Conservation (phyloP, 768 basidiomycete species). For the Lentinula sp. region DNA sequence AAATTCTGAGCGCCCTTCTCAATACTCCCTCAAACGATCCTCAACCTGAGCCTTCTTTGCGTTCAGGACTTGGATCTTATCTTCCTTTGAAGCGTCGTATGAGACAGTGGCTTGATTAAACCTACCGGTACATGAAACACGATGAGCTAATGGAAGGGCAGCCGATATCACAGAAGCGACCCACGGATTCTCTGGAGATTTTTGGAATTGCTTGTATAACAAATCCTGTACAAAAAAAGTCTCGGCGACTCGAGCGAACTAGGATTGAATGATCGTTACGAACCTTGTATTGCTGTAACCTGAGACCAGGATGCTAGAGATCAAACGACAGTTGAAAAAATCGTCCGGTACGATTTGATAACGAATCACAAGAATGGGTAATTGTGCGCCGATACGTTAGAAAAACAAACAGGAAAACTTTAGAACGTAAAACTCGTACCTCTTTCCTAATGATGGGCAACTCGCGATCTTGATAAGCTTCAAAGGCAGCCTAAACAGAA, state of each 20-base stretch:
- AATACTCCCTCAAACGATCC: slow-evolving; percentile 50
- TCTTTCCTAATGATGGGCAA: slow-evolving; percentile 74
- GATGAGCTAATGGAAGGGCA: not conserved
- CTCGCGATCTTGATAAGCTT: slow-evolving; percentile 85
- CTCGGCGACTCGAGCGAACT: not conserved
- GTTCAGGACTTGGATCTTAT: slow-evolving; percentile 71
- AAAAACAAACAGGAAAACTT: not conserved
- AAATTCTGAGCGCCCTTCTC: not conserved
- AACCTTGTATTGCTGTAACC: slow-evolving; percentile 86
- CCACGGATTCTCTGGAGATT: slow-evolving; percentile 93
- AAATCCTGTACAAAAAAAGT: slow-evolving; percentile 49
- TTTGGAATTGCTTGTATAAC: slow-evolving; percentile 92
- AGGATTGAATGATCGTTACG: slow-evolving; percentile 7
- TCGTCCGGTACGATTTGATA: not conserved
- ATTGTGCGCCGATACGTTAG: not conserved
- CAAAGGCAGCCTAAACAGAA: slow-evolving; percentile 64
- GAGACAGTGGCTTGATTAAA: slow-evolving; percentile 79
- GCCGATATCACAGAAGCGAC: slow-evolving; percentile 16
- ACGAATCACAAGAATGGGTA: not conserved
- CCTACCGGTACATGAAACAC: slow-evolving; percentile 27
- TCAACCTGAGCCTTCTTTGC: slow-evolving; percentile 60
- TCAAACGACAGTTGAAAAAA: slow-evolving; percentile 10
- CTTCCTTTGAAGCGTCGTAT: slow-evolving; percentile 87
- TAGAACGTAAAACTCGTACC: slow-evolving; percentile 31
- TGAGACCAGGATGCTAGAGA: slow-evolving; percentile 76